Conservation (phyloP, 2,329 filamentous ascomycete species). For the Hypoxylon sp. region DNA sequence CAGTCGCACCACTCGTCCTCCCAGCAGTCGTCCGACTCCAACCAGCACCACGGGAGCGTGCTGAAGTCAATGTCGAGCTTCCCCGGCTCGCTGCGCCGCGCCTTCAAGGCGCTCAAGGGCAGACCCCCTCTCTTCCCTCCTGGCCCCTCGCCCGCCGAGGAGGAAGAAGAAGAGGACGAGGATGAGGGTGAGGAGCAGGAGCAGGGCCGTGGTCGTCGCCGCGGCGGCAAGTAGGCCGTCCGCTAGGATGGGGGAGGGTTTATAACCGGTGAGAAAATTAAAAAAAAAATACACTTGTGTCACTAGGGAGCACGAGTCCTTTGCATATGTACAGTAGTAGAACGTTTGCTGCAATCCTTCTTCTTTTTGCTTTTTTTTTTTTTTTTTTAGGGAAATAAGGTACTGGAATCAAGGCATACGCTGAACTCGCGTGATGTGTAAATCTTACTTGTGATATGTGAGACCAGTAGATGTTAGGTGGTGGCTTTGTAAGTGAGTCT, state of each 20-base stretch:
- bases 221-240: background rate
- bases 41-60: background rate
- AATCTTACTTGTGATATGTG: too few species aligned
- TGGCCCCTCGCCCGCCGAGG: background rate
- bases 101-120: conserved; percentile 32
- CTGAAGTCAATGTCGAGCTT: conserved; percentile 30
- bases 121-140: background rate
- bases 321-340: background rate
- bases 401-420: too few species aligned
- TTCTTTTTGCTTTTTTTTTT: background rate
- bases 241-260: background rate
- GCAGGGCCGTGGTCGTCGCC: background rate
- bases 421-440: too few species aligned
- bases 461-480: too few species aligned
- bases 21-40: conserved; percentile 2
- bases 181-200: conserved; percentile 8
- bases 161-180: conserved; percentile 9
- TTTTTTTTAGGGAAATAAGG: too few species aligned
- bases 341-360: too few species aligned
- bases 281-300: background rate
- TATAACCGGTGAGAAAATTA: background rate
- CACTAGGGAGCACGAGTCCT: too few species aligned
- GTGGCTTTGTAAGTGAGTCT: background rate
- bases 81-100: conserved; percentile 36
- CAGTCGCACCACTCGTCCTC: background rate